These are phyloP conservation scores for Hymenoscyphus repandus DNA, from an alignment of 2,329 filamentous ascomycete species.

Conservation along the genomic window DNA sequence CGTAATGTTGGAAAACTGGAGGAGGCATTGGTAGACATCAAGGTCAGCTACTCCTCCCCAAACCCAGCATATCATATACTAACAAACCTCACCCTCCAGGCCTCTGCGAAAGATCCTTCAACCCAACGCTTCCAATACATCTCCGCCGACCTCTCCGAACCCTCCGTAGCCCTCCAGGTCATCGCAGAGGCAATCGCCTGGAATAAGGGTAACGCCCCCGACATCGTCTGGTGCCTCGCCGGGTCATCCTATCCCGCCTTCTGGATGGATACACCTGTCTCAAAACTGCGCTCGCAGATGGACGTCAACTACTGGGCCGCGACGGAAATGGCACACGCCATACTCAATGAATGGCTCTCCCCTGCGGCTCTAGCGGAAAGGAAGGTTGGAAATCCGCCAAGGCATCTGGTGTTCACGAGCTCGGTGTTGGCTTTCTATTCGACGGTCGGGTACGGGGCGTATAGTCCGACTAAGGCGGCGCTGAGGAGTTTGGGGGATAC, in stretches of 20 bases:
- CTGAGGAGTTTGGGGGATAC: conserved; percentile 78
- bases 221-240: conserved; percentile 89
- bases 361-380: conserved; percentile 38
- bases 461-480: conserved; percentile 80
- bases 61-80: conserved; percentile 4
- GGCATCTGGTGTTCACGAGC: conserved; percentile 84
- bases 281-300: conserved; percentile 71
- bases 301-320: conserved; percentile 88
- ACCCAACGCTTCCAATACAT: conserved; percentile 80
- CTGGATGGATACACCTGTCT: conserved; percentile 68
- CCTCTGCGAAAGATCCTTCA: conserved; percentile 57
- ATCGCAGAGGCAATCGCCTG: conserved; percentile 68
- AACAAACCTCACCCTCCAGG: conserved; percentile 37
- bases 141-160: conserved; percentile 71
- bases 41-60: conserved; percentile 39
- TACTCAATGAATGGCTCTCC: conserved; percentile 68
- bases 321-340: conserved; percentile 79
- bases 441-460: conserved; percentile 76
- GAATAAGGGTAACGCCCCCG: conserved; percentile 70
- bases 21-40: conserved; percentile 59
- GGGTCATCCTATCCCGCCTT: conserved; percentile 69
- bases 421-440: conserved; percentile 71
- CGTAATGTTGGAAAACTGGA: conserved; percentile 72
- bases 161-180: conserved; percentile 64
- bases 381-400: conserved; percentile 38